phyloP scores from a whole-genome alignment of 352 stramenopile species.

The Achlya hypogyna region DNA sequence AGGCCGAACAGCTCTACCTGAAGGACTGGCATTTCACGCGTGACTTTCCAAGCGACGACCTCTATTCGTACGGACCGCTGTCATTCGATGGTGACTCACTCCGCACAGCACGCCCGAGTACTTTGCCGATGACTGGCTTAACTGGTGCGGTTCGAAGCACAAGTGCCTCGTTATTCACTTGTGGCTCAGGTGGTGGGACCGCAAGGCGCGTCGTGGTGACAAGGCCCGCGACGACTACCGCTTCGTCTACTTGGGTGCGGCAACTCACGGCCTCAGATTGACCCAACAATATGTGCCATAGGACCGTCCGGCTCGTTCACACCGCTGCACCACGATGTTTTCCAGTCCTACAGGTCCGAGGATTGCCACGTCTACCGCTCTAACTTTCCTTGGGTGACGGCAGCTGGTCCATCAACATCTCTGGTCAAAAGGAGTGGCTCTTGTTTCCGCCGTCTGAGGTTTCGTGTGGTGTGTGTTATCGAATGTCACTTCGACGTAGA shows the following conservation, averaged over 20 bases:
- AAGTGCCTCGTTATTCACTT: slow-evolving; percentile 19
- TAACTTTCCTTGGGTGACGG: not conserved
- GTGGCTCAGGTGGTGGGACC: slow-evolving; percentile 58
- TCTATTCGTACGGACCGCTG: slow-evolving; percentile 44
- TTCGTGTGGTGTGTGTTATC: not conserved
- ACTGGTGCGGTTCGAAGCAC: slow-evolving; percentile 45
- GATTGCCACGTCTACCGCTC: not conserved
- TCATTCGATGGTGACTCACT: slow-evolving; percentile 34
- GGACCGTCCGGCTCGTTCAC: slow-evolving; percentile 85
- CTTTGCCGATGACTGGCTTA: slow-evolving; percentile 90
- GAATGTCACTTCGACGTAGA: slow-evolving; percentile 30
- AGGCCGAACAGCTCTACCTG: slow-evolving; percentile 59
- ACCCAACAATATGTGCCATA: slow-evolving; percentile 21
- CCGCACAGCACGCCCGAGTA: slow-evolving; percentile 60
- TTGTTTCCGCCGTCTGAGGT: slow-evolving; percentile 79
- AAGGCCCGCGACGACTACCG: slow-evolving; percentile 78
- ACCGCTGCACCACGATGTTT: slow-evolving; percentile 92
- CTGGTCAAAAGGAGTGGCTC: slow-evolving; percentile 91
- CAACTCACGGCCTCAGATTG: not conserved
- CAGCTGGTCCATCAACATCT: slow-evolving; percentile 95
- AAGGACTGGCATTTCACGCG: slow-evolving; percentile 85
- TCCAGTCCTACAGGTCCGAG: slow-evolving; percentile 88
- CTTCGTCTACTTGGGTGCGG: slow-evolving; percentile 93
- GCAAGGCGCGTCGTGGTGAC: slow-evolving; percentile 27
- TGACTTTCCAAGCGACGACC: slow-evolving; percentile 27